Evolutionary conservation across 2,329 filamentous ascomycete genomes (phyloP).

Genomic region (Colletotrichum tropicicola): DNA sequence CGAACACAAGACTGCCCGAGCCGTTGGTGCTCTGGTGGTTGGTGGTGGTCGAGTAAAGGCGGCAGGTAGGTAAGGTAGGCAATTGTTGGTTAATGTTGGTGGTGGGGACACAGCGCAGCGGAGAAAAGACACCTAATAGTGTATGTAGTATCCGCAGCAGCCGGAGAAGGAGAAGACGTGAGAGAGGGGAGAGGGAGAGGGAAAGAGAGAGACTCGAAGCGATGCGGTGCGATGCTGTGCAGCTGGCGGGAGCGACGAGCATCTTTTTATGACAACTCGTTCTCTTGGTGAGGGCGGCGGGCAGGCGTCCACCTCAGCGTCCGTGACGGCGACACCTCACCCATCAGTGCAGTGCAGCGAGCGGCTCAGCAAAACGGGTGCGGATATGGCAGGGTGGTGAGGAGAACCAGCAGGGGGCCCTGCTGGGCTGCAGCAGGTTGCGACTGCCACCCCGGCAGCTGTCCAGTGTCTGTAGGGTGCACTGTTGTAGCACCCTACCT

Average conservation of each 20-base stretch:
- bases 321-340: too few species aligned
- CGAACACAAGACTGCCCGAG: too few species aligned
- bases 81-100: neutral
- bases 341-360: neutral
- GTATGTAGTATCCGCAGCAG: neutral
- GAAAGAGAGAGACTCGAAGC: neutral
- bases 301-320: neutral
- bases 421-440: neutral
- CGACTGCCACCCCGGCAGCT: neutral
- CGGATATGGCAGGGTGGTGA: constrained; percentile 14
- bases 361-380: constrained; percentile 18
- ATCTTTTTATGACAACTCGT: constrained; percentile 29
- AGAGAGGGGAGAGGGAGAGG: neutral
- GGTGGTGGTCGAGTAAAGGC: too few species aligned
- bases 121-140: constrained; percentile 26
- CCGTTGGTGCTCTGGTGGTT: too few species aligned
- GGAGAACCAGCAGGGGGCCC: neutral
- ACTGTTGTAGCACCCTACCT: neutral
- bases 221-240: neutral
- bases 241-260: constrained; percentile 3
- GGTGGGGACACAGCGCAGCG: neutral
- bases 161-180: neutral
- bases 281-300: neutral
- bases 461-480: neutral
- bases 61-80: too few species aligned